Base-by-base conservation (phyloP, 1,139 yeast genomes). In the Schwanniomyces etchellsii region DNA sequence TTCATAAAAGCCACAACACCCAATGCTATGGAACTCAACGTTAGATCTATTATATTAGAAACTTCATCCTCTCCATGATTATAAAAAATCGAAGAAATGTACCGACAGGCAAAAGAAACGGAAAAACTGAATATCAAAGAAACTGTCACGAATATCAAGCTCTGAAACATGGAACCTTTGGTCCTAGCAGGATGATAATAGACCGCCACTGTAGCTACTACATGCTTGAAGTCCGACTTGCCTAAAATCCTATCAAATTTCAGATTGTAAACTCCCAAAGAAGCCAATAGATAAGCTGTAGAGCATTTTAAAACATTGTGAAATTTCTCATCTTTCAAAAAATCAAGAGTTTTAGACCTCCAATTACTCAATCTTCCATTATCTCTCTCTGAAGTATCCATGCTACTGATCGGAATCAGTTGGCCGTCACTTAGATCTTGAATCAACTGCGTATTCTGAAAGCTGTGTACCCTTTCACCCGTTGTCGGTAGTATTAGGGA, bases 161-260 rank as follows among this genome's bases (percentile, higher is more conserved):
- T 77, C 48, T 84, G 88, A 35, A 77, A 72, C 93, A 84, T 84
- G 15, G 85, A 75, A 0, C 95, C 95, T 34, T 75, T 73, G 1
- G 93, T 71, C 31, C 95, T 55, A 3, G 89, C 74, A 0, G 95
- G 91, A 46, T 84, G 93, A 60, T 85, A 84, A 52, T 85, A 85
- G 3, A 84, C 93, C 1, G 85, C 83, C 12, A 81, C 81, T 0
- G 95, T 85, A 15, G 94, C 86, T 5, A 81, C 77, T 44, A 83
- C 71, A 55, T 85, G 95, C 49, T 84, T 85, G 16, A 82, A 77
- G 52, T 82, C 91, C 12, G 85, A 70, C 24, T 61, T 51, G 0
- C 95, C 95, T 31, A 83, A 52, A 2, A 75, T 39, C 14, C 50
- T 44, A 17, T 82, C 72, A 27, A 84, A 64, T 2, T 72, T 59